phyloP scores from a whole-genome alignment of 352 stramenopile species.

The Aphanomyces stellatus region DNA sequence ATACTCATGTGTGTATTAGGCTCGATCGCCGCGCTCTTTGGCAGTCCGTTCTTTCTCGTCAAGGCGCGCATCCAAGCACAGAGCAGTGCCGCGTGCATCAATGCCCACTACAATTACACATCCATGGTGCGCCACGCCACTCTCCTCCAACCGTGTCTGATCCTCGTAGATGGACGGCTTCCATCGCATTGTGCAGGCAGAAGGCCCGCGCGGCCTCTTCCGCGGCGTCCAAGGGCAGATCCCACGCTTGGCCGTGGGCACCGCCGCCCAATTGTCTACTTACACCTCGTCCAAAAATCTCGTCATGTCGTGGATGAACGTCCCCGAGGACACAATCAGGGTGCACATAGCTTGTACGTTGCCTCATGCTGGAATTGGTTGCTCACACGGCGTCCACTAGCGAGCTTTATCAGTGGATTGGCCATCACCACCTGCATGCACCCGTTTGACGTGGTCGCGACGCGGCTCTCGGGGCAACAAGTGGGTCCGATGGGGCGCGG shows the following conservation, averaged over 20 bases:
- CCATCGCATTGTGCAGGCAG: constrained; percentile 50
- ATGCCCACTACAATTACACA: constrained; percentile 72
- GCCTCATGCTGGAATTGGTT: too few species aligned
- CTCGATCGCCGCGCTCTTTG: constrained; percentile 53
- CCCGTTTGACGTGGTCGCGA: constrained; percentile 82
- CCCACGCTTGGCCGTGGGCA: constrained; percentile 69
- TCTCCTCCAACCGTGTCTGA: too few species aligned
- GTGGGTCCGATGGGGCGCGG: constrained; percentile 68
- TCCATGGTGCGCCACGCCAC: constrained; percentile 69
- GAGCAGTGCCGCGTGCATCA: constrained; percentile 53
- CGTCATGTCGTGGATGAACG: constrained; percentile 44
- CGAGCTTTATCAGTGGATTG: constrained; percentile 65
- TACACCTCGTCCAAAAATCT: constrained; percentile 76
- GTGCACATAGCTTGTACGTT: too few species aligned
- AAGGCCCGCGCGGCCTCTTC: constrained; percentile 62
- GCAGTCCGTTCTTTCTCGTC: constrained; percentile 82
- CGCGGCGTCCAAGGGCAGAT: constrained; percentile 60
- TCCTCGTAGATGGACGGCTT: constrained; percentile 80
- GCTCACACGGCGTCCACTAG: too few species aligned
- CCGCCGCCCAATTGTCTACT: constrained; percentile 64
- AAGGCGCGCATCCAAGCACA: constrained; percentile 77
- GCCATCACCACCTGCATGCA: constrained; percentile 80
- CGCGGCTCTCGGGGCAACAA: constrained; percentile 75
- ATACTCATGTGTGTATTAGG: neutral
- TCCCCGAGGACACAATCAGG: constrained; percentile 25